Conservation (phyloP, 148 eudicot genomes). For the Camellia sinensis region DNA sequence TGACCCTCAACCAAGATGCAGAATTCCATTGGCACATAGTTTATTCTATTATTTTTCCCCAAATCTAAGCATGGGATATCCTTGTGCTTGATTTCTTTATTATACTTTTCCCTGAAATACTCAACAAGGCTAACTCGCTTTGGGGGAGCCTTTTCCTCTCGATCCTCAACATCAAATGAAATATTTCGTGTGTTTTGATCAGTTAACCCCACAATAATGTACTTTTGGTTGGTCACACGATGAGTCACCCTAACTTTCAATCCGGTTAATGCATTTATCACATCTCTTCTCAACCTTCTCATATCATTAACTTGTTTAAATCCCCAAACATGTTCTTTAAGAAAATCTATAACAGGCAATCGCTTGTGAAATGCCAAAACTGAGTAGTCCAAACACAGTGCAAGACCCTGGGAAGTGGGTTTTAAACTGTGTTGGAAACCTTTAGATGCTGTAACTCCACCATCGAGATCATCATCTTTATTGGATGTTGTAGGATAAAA, state of each 20-base stretch:
- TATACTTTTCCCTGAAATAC: slow-evolving; percentile 57
- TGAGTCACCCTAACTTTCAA: slow-evolving; percentile 62
- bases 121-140: slow-evolving; percentile 30
- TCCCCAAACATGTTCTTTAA: slow-evolving; percentile 31
- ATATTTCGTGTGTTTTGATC: slow-evolving; percentile 32
- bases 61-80: slow-evolving; percentile 55
- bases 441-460: slow-evolving; percentile 49
- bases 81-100: slow-evolving; percentile 21
- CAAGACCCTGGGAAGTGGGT: slow-evolving; percentile 55
- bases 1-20: slow-evolving; percentile 73
- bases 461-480: slow-evolving; percentile 17
- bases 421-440: slow-evolving; percentile 59
- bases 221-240: slow-evolving; percentile 58
- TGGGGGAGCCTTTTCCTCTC: slow-evolving; percentile 32
- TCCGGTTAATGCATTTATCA: slow-evolving; percentile 34
- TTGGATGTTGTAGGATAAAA: slow-evolving; percentile 28
- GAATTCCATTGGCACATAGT: slow-evolving; percentile 63
- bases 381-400: slow-evolving; percentile 66
- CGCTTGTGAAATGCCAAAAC: slow-evolving; percentile 52
- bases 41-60: slow-evolving; percentile 39
- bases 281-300: slow-evolving; percentile 8
- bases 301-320: slow-evolving; percentile 22
- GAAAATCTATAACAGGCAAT: slow-evolving; percentile 54
- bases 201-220: slow-evolving; percentile 42
- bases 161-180: slow-evolving; percentile 43